phyloP scores from a whole-genome alignment of 2,329 filamentous ascomycete species.

The Rutstroemia sp. region DNA sequence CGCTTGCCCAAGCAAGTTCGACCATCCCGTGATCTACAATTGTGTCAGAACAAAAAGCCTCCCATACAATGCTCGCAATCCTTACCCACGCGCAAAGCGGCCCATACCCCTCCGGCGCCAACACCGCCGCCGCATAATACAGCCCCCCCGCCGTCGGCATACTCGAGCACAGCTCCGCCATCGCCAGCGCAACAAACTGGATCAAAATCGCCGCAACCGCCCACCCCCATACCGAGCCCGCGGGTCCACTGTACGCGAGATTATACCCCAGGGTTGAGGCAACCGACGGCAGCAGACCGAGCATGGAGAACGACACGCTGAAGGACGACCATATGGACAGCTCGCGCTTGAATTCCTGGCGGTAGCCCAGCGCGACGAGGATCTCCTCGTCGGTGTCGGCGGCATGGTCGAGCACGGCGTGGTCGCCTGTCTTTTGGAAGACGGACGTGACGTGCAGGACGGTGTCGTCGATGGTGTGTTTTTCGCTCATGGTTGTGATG shows the following conservation, averaged over 20 bases:
- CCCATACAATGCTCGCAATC: too few relatives aligned
- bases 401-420: slow-evolving; percentile 8
- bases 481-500: too few relatives aligned
- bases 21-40: slow-evolving; percentile 12
- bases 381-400: slow-evolving; percentile 15
- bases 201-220: slow-evolving; percentile 57
- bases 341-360: slow-evolving; percentile 29
- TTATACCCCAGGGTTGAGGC: slow-evolving; percentile 32
- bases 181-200: slow-evolving; percentile 51
- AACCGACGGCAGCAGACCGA: slow-evolving; percentile 33
- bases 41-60: too few relatives aligned
- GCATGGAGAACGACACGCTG: slow-evolving; percentile 30
- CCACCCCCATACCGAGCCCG: slow-evolving; percentile 53
- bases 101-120: slow-evolving; percentile 28
- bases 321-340: slow-evolving; percentile 29
- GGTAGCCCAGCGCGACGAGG: slow-evolving; percentile 21
- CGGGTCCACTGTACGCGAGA: slow-evolving; percentile 29
- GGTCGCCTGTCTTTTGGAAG: slow-evolving; percentile 7
- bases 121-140: slow-evolving; percentile 49
- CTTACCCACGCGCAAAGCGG: slow-evolving; percentile 14
- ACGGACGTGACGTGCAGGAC: slow-evolving; percentile 8
- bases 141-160: slow-evolving; percentile 58
- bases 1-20: slow-evolving; percentile 12
- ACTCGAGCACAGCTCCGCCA: slow-evolving; percentile 55
- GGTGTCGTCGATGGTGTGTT: slow-evolving; percentile 8